phyloP scores from a whole-genome alignment of 2,329 filamentous ascomycete species.

The Cercospora beticola region DNA sequence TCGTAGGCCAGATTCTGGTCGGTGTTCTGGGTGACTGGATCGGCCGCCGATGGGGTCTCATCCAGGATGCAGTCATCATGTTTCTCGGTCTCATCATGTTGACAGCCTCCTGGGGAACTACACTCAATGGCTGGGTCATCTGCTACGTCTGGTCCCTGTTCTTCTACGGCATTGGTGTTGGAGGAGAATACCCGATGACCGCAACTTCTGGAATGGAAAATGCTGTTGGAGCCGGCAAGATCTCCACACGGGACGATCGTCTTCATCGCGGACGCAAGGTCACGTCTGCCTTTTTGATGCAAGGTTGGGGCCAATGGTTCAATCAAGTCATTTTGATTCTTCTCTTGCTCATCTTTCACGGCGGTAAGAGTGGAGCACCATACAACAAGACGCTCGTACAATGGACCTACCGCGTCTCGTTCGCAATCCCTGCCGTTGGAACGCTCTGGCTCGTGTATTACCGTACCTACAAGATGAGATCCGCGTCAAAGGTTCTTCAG shows the following conservation, averaged over 20 bases:
- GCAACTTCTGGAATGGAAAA: constrained; percentile 84
- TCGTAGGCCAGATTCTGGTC: constrained; percentile 85
- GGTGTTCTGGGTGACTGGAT: constrained; percentile 79
- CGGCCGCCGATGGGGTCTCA: constrained; percentile 90
- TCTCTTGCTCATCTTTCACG: constrained; percentile 84
- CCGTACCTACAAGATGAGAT: constrained; percentile 90
- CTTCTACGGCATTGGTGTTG: constrained; percentile 74
- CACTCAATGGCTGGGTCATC: constrained; percentile 90
- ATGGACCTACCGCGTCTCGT: constrained; percentile 89
- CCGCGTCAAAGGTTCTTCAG: constrained; percentile 78
- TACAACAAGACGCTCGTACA: constrained; percentile 78
- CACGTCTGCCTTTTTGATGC: constrained; percentile 95
- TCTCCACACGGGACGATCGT: constrained; percentile 89
- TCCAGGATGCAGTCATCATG: constrained; percentile 95
- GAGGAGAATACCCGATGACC: constrained; percentile 95
- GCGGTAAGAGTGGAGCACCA: constrained; percentile 70
- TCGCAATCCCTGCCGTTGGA: constrained; percentile 84
- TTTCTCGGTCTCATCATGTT: constrained; percentile 89
- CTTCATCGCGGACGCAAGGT: constrained; percentile 95
- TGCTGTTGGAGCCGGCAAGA: constrained; percentile 76
- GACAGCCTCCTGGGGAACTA: constrained; percentile 83
- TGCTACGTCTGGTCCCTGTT: constrained; percentile 95
- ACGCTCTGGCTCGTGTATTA: constrained; percentile 96
- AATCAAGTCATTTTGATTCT: constrained; percentile 91
- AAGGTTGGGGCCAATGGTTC: constrained; percentile 94